Evolutionary conservation across 225 moss, liverwort and hornwort species (phyloP).

Genomic region (Ulota crispa): DNA sequence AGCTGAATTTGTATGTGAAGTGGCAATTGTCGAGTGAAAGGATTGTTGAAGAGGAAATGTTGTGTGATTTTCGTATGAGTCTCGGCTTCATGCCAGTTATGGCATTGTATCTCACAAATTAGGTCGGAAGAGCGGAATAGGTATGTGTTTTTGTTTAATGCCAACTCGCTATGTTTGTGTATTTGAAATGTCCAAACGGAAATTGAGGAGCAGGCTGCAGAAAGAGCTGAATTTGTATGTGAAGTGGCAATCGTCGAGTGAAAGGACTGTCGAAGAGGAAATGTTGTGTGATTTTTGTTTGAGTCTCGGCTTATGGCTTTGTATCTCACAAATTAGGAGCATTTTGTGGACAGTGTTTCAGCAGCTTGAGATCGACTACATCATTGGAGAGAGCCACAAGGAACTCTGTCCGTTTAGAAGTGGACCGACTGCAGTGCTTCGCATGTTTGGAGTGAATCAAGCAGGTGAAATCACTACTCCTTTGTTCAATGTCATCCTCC

Average conservation of each 20-base stretch:
- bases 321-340: conserved; percentile 8
- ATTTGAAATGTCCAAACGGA: neutral
- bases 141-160: conserved; percentile 26
- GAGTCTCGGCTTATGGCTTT: neutral
- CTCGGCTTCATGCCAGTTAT: neutral
- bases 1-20: neutral
- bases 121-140: conserved; percentile 46
- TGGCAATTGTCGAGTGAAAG: neutral
- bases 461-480: conserved; percentile 51
- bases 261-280: neutral
- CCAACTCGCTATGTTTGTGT: neutral
- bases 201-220: neutral
- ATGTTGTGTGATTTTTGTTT: neutral
- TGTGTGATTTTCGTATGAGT: neutral
- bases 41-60: neutral
- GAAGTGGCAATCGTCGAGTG: neutral
- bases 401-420: conserved; percentile 53
- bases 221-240: conserved; percentile 4
- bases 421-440: conserved; percentile 84
- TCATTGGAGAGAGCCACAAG: conserved; percentile 73
- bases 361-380: conserved; percentile 95
- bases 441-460: conserved; percentile 93
- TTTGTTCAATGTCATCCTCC: too few relatives aligned
- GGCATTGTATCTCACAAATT: neutral
- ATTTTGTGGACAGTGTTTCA: conserved; percentile 68